Evolutionary conservation across 192 early-diverging fungal genomes (phyloP).

Genomic region (Umbelopsis isabellina): DNA sequence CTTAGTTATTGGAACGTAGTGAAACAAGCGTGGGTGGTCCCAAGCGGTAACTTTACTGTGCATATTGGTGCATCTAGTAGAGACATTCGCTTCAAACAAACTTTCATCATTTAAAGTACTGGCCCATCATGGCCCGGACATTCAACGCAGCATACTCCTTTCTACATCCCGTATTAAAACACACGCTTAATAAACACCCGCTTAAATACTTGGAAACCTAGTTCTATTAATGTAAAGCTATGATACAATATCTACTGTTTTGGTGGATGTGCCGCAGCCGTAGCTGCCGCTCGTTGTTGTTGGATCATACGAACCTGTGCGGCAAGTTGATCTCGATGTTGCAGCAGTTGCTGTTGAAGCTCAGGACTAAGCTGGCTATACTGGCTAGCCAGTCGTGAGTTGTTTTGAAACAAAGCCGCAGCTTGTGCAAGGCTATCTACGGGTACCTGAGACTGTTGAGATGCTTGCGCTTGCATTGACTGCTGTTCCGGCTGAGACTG

Average conservation of each 20-base stretch:
- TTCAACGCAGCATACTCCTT: neutral
- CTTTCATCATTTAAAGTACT: neutral
- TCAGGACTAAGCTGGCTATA: constrained; percentile 39
- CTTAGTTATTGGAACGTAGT: constrained; percentile 50
- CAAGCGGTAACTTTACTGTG: constrained; percentile 50
- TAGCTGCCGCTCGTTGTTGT: constrained; percentile 24
- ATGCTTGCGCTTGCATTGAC: neutral
- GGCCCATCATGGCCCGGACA: neutral
- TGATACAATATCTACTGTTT: constrained; percentile 19
- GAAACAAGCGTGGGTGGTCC: constrained; percentile 41
- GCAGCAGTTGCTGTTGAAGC: constrained; percentile 33
- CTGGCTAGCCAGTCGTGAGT: constrained; percentile 28
- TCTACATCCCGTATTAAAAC: no score
- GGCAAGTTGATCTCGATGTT: constrained; percentile 32
- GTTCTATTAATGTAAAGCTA: constrained; percentile 5
- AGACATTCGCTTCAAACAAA: constrained; percentile 41
- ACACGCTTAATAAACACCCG: neutral
- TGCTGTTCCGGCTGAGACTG: constrained; percentile 12
- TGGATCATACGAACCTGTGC: constrained; percentile 26
- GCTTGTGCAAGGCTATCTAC: constrained; percentile 34
- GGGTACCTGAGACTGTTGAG: constrained; percentile 17
- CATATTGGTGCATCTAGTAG: constrained; percentile 51
- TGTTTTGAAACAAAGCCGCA: constrained; percentile 31
- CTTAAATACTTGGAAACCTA: neutral
- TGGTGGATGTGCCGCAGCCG: neutral